These are phyloP conservation scores for Penicillium nordicum DNA, from an alignment of 2,329 filamentous ascomycete species.

Conservation along the genomic window DNA sequence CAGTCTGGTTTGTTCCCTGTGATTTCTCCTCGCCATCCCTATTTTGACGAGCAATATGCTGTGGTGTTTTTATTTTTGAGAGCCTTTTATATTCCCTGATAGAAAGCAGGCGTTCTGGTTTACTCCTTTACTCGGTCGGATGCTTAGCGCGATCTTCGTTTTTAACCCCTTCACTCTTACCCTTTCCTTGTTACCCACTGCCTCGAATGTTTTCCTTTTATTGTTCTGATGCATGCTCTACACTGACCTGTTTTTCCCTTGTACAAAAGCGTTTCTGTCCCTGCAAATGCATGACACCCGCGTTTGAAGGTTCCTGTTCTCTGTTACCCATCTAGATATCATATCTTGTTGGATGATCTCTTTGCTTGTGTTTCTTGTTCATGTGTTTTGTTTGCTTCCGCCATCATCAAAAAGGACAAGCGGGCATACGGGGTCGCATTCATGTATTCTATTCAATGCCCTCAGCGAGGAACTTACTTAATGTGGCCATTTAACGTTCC, in stretches of 20 bases:
- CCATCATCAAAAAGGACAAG: background rate
- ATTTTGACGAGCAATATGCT: conserved; percentile 25
- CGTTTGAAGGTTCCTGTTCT: conserved; percentile 12
- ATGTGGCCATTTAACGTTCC: conserved; percentile 15
- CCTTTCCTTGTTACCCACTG: conserved; percentile 6
- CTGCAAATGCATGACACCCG: conserved; percentile 14
- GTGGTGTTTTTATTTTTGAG: conserved; percentile 28
- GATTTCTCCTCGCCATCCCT: conserved; percentile 11
- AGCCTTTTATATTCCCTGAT: conserved; percentile 37
- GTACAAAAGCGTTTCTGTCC: conserved; percentile 34
- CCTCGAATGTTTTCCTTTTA: background rate
- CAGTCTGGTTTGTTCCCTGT: conserved; percentile 33
- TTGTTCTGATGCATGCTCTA: conserved; percentile 14
- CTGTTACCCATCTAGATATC: conserved; percentile 12
- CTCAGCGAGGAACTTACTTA: conserved; percentile 24
- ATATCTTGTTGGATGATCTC: conserved; percentile 12
- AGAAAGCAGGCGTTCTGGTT: conserved; percentile 39
- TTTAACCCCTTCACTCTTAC: conserved; percentile 11
- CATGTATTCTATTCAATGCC: conserved; percentile 29
- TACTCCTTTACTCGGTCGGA: conserved; percentile 30
- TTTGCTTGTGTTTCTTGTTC: conserved; percentile 14
- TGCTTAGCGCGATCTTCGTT: conserved; percentile 28
- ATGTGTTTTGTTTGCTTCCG: conserved; percentile 8
- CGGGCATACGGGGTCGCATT: conserved; percentile 15
- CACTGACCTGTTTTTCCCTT: conserved; percentile 18